Evolutionary conservation across 352 stramenopile genomes (phyloP), one percentile per base, ranked within the genome.

Genomic region (Phytopythium delawarense): DNA sequence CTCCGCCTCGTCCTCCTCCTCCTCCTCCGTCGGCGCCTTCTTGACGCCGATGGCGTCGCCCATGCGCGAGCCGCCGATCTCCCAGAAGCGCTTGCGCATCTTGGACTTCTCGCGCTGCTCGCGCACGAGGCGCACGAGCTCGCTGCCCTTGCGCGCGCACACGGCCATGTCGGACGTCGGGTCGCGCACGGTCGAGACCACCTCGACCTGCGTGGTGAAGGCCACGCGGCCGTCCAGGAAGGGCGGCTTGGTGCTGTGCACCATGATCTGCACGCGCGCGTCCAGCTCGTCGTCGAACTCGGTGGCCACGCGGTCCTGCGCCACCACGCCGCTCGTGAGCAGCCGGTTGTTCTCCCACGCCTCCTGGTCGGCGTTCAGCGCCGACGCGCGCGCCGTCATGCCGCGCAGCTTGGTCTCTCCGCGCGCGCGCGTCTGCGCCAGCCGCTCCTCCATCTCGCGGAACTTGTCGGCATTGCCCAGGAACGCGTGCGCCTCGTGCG

Each of bases 71-170:
- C 97, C 97, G 8, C 97, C 97, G 9, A 99, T 65, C 67, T 99
- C 97, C 98, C 97, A 99, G 76, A 99, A 99, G 23, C 97, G 87
- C 78, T 99, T 94, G 48, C 96, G 84, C 94, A 99, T 99, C 61
- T 98, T 98, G 54, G 87, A 89, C 0, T 75, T 72, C 51, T 94
- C 86, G 7, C 80, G 77, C 62, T 95, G 79, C 50, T 95, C 84
- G 8, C 85, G 74, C 56, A 94, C 84, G 64, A 91, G 74, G 0
- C 75, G 75, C 50, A 98, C 56, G 40, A 94, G 76, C 37, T 88
- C 88, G 39, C 87, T 98, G 34, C 97, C 97, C 65, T 98, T 97
- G 54, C 92, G 78, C 28, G 96, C 92, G 65, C 96, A 97, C 20
- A 97, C 87, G 1, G 96, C 96, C 80, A 99, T 97, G 69, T 99